Conservation (phyloP, 192 early-diverging fungal species). For the Chytriomyces sp. region DNA sequence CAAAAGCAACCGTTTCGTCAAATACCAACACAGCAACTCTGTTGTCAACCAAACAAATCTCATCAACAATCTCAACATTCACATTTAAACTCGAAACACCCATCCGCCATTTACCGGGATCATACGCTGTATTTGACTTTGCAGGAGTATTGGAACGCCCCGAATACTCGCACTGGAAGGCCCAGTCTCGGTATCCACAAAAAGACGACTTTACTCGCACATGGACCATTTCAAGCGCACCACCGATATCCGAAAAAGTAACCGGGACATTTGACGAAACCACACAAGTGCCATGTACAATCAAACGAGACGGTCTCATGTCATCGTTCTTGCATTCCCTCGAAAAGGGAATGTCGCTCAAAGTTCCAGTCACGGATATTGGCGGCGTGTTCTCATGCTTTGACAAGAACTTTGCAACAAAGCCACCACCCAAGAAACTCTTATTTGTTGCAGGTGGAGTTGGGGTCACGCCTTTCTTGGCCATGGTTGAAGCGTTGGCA, state of each 20-base stretch:
- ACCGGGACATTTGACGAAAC: background rate
- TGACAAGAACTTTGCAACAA: background rate
- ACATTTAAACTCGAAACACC: conserved; percentile 23
- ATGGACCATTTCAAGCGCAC: conserved; percentile 30
- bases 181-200: conserved; percentile 10
- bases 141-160: background rate
- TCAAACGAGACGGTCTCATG: conserved; percentile 19
- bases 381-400: conserved; percentile 20
- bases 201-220: conserved; percentile 39
- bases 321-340: conserved; percentile 15
- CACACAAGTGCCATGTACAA: background rate
- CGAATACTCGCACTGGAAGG: conserved; percentile 33
- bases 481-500: background rate
- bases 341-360: background rate
- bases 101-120: conserved; percentile 24
- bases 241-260: background rate
- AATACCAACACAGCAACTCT: background rate
- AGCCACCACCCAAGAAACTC: conserved; percentile 13
- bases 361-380: background rate
- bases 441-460: conserved; percentile 38
- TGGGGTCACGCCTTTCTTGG: conserved; percentile 38
- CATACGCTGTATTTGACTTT: conserved; percentile 39
- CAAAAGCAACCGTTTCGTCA: background rate
- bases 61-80: conserved; percentile 32
- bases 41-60: background rate